phyloP scores from a whole-genome alignment of 495 filamentous ascomycete genomes.

The Aspergillus olivimuriae region DNA sequence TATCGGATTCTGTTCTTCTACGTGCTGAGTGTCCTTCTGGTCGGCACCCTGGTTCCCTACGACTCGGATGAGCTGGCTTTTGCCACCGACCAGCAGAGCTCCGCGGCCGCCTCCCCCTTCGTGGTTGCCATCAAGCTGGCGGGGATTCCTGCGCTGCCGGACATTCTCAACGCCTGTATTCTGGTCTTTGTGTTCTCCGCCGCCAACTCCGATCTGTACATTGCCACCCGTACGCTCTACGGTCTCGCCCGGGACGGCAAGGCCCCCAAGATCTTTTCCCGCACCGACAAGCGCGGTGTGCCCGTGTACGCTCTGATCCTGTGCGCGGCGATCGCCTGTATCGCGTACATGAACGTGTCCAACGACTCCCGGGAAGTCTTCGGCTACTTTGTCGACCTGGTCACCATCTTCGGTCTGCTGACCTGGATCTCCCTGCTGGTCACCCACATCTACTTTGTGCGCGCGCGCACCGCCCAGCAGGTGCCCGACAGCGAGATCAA shows the following conservation, averaged over 20 bases:
- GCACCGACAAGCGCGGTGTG: slow-evolving; percentile 68
- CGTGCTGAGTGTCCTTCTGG: slow-evolving; percentile 44
- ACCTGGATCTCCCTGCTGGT: slow-evolving; percentile 83
- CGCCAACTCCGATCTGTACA: slow-evolving; percentile 68
- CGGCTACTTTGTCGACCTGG: slow-evolving; percentile 78
- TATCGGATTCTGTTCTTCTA: slow-evolving; percentile 85
- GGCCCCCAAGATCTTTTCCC: slow-evolving; percentile 64
- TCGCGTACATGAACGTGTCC: slow-evolving; percentile 75
- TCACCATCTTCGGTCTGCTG: slow-evolving; percentile 71
- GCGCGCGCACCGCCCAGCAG: slow-evolving; percentile 65
- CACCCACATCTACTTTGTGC: slow-evolving; percentile 74
- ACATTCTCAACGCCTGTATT: slow-evolving; percentile 60
- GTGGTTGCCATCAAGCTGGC: slow-evolving; percentile 53
- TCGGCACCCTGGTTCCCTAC: slow-evolving; percentile 53
- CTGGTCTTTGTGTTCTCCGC: slow-evolving; percentile 76
- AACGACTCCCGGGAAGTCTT: slow-evolving; percentile 65
- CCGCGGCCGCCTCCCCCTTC: slow-evolving; percentile 54
- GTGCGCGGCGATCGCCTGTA: slow-evolving; percentile 54
- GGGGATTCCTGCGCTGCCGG: slow-evolving; percentile 46
- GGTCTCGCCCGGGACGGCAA: slow-evolving; percentile 71
- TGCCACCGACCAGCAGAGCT: slow-evolving; percentile 38
- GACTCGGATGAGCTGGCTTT: slow-evolving; percentile 47
- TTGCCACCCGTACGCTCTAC: slow-evolving; percentile 75
- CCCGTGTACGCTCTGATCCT: slow-evolving; percentile 62
- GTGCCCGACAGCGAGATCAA: slow-evolving; percentile 59